Evolutionary conservation across 768 basidiomycete genomes (phyloP).

Genomic region (Phlebiopsis gigantea): DNA sequence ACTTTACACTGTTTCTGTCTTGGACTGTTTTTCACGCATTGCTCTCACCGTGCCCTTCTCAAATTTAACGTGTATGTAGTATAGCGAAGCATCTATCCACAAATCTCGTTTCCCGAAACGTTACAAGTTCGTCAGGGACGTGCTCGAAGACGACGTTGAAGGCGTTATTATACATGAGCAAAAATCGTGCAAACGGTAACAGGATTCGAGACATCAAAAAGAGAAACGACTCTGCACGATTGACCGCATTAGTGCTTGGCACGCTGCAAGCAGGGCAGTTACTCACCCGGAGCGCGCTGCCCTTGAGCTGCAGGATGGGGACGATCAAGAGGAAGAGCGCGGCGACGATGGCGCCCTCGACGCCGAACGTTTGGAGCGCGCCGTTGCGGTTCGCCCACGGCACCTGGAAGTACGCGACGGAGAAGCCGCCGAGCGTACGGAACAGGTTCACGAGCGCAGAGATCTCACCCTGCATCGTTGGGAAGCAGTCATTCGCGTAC

Average conservation of each 20-base stretch:
- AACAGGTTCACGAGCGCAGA: slow-evolving; percentile 55
- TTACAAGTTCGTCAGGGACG: too few species aligned
- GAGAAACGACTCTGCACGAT: slow-evolving; percentile 7
- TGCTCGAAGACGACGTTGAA: background rate
- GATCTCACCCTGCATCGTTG: slow-evolving; percentile 53
- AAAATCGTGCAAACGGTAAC: background rate
- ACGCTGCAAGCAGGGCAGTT: too few species aligned
- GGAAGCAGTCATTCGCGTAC: slow-evolving; percentile 47
- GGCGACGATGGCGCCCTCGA: slow-evolving; percentile 55
- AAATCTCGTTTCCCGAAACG: too few species aligned
- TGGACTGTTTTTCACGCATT: too few species aligned
- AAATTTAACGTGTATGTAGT: too few species aligned
- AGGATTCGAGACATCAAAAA: background rate
- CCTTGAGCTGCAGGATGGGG: slow-evolving; percentile 46
- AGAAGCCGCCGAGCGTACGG: slow-evolving; percentile 54
- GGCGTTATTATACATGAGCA: background rate
- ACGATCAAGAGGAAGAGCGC: slow-evolving; percentile 48
- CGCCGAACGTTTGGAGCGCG: slow-evolving; percentile 56
- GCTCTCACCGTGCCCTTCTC: too few species aligned
- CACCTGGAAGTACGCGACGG: slow-evolving; percentile 62
- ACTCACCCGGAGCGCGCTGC: slow-evolving; percentile 41
- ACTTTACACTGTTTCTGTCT: too few species aligned
- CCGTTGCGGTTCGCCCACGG: slow-evolving; percentile 59
- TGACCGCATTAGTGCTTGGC: too few species aligned
- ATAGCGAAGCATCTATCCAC: too few species aligned